phyloP scores from a whole-genome alignment of 345 rosid genomes.

The Heritiera littoralis region DNA sequence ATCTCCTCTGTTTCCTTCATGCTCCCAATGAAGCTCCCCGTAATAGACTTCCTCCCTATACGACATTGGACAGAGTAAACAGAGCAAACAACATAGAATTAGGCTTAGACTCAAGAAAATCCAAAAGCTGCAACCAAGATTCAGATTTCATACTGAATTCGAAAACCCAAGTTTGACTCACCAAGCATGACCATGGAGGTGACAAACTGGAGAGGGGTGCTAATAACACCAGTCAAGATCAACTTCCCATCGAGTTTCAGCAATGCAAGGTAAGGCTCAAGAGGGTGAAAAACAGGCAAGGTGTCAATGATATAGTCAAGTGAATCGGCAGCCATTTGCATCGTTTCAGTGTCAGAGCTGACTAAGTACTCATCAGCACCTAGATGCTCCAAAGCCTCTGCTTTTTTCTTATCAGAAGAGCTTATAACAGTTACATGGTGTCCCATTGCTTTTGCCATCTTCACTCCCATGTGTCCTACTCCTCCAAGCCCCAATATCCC shows the following conservation, averaged over 20 bases:
- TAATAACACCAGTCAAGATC: constrained; percentile 79
- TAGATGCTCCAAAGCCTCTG: constrained; percentile 78
- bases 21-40: constrained; percentile 88
- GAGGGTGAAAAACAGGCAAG: constrained; percentile 77
- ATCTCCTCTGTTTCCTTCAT: constrained; percentile 80
- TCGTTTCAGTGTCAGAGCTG: constrained; percentile 57
- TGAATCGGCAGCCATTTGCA: constrained; percentile 68
- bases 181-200: constrained; percentile 84
- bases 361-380: constrained; percentile 85
- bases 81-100: background rate
- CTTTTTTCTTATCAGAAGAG: constrained; percentile 83
- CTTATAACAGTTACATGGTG: constrained; percentile 94
- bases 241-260: constrained; percentile 83
- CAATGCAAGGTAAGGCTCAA: constrained; percentile 74
- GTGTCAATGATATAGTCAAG: constrained; percentile 90
- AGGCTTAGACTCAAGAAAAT: background rate
- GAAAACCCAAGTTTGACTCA: constrained; percentile 27
- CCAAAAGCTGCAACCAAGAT: background rate
- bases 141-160: background rate
- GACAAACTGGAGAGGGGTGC: constrained; percentile 67
- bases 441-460: constrained; percentile 93
- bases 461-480: constrained; percentile 98
- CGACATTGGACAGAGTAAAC: background rate
- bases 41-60: constrained; percentile 69
- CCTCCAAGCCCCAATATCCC: constrained; percentile 93